Evolutionary conservation across 2,329 filamentous ascomycete species (phyloP).

Genomic region (Cadophora luteo-olivacea): DNA sequence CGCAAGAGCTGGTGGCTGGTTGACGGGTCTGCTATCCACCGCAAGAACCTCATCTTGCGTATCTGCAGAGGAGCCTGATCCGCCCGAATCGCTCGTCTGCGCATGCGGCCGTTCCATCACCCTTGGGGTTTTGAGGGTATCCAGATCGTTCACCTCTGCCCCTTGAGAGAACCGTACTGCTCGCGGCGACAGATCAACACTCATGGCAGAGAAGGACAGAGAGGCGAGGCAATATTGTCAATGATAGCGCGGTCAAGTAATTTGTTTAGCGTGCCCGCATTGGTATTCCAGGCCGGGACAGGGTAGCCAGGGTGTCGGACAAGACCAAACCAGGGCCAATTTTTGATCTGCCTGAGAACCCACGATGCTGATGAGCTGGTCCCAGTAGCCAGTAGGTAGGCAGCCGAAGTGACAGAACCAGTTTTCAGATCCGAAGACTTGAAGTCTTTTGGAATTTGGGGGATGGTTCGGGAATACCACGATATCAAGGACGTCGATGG

Average conservation of each 20-base stretch:
- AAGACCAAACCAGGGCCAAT: neutral
- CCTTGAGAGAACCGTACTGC: slow-evolving; percentile 62
- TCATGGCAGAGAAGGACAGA: slow-evolving; percentile 35
- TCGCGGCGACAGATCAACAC: slow-evolving; percentile 56
- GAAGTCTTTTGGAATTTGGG: neutral
- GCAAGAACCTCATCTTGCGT: slow-evolving; percentile 34
- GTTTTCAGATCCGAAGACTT: neutral
- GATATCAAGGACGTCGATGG: neutral
- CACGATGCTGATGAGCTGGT: slow-evolving; percentile 3
- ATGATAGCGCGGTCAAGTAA: slow-evolving; percentile 27
- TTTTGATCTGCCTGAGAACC: slow-evolving; percentile 11
- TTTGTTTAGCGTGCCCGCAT: slow-evolving; percentile 27
- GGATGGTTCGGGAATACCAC: neutral
- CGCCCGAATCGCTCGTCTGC: slow-evolving; percentile 53
- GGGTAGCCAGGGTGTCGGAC: slow-evolving; percentile 12
- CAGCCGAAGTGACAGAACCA: neutral
- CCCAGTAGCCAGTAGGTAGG: too few species aligned
- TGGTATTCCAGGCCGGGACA: slow-evolving; percentile 12
- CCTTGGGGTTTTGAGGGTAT: slow-evolving; percentile 49
- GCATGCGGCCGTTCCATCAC: slow-evolving; percentile 44
- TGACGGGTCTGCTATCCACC: slow-evolving; percentile 29
- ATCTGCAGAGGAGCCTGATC: slow-evolving; percentile 53
- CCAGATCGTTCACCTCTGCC: slow-evolving; percentile 54
- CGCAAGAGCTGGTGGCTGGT: slow-evolving; percentile 34
- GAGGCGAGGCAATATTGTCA: slow-evolving; percentile 24